A percentile compares a stretch with the other conserved stretches of the same genome.
These are phyloP conservation scores for Teratosphaeria nubilosa DNA, from an alignment of 2,329 filamentous ascomycete genomes.

Conservation along the genomic window DNA sequence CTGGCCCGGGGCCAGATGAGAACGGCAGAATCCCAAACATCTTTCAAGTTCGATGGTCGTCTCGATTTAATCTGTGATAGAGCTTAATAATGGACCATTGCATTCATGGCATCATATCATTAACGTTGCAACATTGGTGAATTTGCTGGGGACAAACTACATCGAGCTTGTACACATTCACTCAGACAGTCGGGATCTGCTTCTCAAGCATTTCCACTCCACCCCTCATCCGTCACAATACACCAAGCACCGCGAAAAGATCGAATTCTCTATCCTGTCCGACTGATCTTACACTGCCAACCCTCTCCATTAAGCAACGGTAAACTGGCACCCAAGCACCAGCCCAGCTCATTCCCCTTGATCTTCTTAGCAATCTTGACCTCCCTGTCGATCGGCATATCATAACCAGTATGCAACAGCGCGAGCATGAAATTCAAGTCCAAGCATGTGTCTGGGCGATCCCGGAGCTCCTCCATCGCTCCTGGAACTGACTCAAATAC, in stretches of 20 bases:
- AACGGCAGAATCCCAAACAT: too few species aligned
- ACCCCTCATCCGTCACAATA: neutral
- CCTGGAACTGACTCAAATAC: constrained; percentile 66
- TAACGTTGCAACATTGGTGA: too few species aligned
- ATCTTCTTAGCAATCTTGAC: constrained; percentile 99
- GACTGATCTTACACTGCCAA: constrained; percentile 15
- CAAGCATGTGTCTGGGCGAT: constrained; percentile 80
- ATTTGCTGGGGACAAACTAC: too few species aligned
- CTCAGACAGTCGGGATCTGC: neutral
- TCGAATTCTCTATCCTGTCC: neutral
- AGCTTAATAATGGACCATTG: too few species aligned
- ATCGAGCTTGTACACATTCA: too few species aligned
- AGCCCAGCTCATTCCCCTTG: constrained; percentile 89
- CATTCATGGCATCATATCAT: too few species aligned
- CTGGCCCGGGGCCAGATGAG: too few species aligned
- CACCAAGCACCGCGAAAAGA: neutral
- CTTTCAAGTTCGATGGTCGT: too few species aligned
- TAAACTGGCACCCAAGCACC: constrained; percentile 84
- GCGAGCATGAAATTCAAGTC: constrained; percentile 96
- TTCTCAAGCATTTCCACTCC: neutral
- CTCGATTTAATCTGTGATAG: too few species aligned
- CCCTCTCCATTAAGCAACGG: constrained; percentile 21
- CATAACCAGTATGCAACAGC: constrained; percentile 87
- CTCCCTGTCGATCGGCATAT: constrained; percentile 93
- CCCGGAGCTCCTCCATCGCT: constrained; percentile 69